These are phyloP conservation scores for Laburnicola sp. DNA, from an alignment of 2,329 filamentous ascomycete genomes.

Conservation along the genomic window DNA sequence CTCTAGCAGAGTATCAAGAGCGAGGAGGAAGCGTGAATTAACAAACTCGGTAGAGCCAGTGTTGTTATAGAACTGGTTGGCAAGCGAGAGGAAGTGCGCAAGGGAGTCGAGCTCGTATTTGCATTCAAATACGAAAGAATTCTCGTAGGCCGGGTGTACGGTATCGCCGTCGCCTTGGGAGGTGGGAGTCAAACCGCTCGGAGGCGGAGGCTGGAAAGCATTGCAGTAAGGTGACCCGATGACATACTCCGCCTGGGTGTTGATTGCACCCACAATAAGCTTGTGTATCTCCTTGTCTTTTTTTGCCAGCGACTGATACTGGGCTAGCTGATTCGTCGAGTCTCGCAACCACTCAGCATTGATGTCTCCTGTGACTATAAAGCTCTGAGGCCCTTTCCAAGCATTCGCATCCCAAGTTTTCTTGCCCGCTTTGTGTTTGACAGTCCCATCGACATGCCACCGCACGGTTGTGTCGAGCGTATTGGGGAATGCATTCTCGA, in stretches of 20 bases:
- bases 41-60: slow-evolving; percentile 79
- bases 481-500: slow-evolving; percentile 94
- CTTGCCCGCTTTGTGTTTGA: slow-evolving; percentile 45
- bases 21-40: slow-evolving; percentile 74
- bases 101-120: slow-evolving; percentile 98
- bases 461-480: slow-evolving; percentile 87
- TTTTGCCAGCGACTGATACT: slow-evolving; percentile 83
- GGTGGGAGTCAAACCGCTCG: slow-evolving; percentile 71
- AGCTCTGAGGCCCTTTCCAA: slow-evolving; percentile 86
- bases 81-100: slow-evolving; percentile 83
- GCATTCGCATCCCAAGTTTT: slow-evolving; percentile 50
- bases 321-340: slow-evolving; percentile 88
- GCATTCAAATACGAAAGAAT: slow-evolving; percentile 88
- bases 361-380: slow-evolving; percentile 92
- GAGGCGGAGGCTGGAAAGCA: slow-evolving; percentile 91
- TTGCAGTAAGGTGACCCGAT: slow-evolving; percentile 97
- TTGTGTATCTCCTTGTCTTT: slow-evolving; percentile 77
- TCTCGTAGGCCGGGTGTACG: slow-evolving; percentile 87
- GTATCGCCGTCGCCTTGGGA: slow-evolving; percentile 79
- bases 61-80: slow-evolving; percentile 82
- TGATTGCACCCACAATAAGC: slow-evolving; percentile 88
- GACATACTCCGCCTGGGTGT: slow-evolving; percentile 93
- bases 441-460: slow-evolving; percentile 73
- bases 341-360: slow-evolving; percentile 91
- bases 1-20: slow-evolving; percentile 71